Evolutionary conservation across 1,284 basidiomycete genomes (phyloP).

Genomic region (Boletus semigastroideus): DNA sequence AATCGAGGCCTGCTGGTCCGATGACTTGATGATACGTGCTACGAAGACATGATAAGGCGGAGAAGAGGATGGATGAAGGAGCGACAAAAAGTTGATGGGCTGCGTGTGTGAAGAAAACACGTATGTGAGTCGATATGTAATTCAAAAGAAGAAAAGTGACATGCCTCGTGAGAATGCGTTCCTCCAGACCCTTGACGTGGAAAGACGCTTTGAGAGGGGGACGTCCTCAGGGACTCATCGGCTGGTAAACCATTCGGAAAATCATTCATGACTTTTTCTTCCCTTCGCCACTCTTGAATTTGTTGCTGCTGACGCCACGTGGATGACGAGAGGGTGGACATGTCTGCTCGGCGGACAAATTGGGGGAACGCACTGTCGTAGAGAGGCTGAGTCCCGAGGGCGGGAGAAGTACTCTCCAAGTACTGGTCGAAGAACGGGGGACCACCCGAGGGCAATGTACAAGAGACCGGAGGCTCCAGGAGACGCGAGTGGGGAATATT

Average conservation of each 20-base stretch:
- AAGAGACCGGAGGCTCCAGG: slow-evolving; percentile 32
- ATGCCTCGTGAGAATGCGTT: slow-evolving; percentile 40
- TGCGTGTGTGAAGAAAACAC: slow-evolving; percentile 28
- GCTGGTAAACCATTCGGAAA: slow-evolving; percentile 19
- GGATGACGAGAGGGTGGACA: slow-evolving; percentile 13
- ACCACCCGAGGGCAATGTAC: slow-evolving; percentile 34
- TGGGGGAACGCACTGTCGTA: slow-evolving; percentile 37
- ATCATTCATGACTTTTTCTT: slow-evolving; percentile 20
- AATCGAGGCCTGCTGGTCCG: slow-evolving; percentile 85
- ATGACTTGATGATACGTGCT: slow-evolving; percentile 77
- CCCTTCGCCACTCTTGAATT: slow-evolving; percentile 30
- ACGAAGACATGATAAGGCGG: slow-evolving; percentile 80
- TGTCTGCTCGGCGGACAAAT: slow-evolving; percentile 20
- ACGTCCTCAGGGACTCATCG: slow-evolving; percentile 30
- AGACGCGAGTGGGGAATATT: slow-evolving; percentile 33
- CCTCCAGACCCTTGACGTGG: slow-evolving; percentile 28
- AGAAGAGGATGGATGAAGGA: slow-evolving; percentile 77
- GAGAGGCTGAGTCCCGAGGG: slow-evolving; percentile 36
- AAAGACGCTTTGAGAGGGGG: slow-evolving; percentile 26
- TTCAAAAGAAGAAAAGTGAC: slow-evolving; percentile 11
- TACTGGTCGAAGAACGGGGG: slow-evolving; percentile 56
- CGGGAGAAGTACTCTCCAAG: slow-evolving; percentile 41
- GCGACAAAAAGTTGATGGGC: slow-evolving; percentile 83
- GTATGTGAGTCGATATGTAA: slow-evolving; percentile 28
- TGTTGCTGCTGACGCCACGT: slow-evolving; percentile 31